phyloP scores from a whole-genome alignment of 257 asterid species.

The Nicotiana attenuata region DNA sequence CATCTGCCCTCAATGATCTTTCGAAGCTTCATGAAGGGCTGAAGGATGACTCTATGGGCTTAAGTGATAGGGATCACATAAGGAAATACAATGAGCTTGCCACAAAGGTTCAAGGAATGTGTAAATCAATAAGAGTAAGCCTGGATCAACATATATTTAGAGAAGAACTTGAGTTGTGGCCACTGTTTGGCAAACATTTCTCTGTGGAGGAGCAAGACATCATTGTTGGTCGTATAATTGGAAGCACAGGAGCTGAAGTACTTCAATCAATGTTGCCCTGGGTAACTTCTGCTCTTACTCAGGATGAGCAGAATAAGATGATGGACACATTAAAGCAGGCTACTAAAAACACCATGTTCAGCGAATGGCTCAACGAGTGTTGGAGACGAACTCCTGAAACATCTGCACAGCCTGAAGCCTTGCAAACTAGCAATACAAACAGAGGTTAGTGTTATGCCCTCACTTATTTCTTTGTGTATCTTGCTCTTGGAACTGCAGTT shows the following conservation, averaged over 20 bases:
- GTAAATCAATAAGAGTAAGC: constrained; percentile 43
- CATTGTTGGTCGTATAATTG: constrained; percentile 47
- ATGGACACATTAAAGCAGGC: constrained; percentile 47
- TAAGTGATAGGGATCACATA: constrained; percentile 2
- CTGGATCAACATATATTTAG: constrained; percentile 42
- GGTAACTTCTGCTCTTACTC: constrained; percentile 50
- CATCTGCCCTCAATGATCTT: constrained; percentile 33
- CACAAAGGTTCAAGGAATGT: constrained; percentile 48
- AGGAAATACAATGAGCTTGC: constrained; percentile 37
- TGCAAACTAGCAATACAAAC: constrained; percentile 10
- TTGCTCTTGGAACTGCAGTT: neutral
- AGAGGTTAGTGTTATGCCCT: constrained; percentile 20
- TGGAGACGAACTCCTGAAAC: constrained; percentile 33
- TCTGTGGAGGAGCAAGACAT: constrained; percentile 45
- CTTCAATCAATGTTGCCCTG: constrained; percentile 52
- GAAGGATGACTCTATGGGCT: constrained; percentile 13
- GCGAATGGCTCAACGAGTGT: constrained; percentile 49
- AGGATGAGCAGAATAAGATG: constrained; percentile 44
- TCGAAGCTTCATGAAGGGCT: constrained; percentile 27
- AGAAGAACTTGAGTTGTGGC: constrained; percentile 54
- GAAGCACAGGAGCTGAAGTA: constrained; percentile 53
- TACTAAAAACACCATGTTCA: constrained; percentile 46
- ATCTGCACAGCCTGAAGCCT: constrained; percentile 26
- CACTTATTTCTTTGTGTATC: neutral
- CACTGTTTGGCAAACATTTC: constrained; percentile 36